Conservation (phyloP, 2,329 filamentous ascomycete species). For the Botrytis cinerea region DNA sequence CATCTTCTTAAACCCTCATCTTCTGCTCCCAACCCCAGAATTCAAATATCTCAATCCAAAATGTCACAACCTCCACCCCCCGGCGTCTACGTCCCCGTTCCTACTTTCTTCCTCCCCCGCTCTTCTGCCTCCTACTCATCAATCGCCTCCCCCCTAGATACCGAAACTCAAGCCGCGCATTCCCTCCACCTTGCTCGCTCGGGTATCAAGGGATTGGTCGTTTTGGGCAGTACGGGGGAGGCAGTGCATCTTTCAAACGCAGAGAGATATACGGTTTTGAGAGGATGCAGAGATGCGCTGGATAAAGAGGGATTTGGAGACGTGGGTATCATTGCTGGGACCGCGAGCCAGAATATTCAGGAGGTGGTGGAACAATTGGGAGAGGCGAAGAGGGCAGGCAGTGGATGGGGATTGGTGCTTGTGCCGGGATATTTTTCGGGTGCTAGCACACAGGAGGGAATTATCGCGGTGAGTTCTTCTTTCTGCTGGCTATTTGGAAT, state of each 20-base stretch:
- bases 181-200: conserved; percentile 59
- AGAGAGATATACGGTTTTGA: conserved; percentile 58
- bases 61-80: conserved; percentile 39
- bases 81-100: conserved; percentile 53
- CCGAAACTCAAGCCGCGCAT: conserved; percentile 54
- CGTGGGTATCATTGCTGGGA: conserved; percentile 62
- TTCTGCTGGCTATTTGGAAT: conserved; percentile 49
- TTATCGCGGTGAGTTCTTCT: conserved; percentile 47
- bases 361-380: conserved; percentile 55
- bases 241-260: conserved; percentile 59
- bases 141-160: conserved; percentile 47
- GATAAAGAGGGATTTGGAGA: conserved; percentile 57
- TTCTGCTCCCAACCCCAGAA: not conserved
- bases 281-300: conserved; percentile 54
- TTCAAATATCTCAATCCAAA: not conserved
- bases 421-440: conserved; percentile 66
- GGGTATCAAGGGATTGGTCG: conserved; percentile 61
- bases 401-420: conserved; percentile 63
- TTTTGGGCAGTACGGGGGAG: conserved; percentile 65
- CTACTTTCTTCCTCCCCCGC: conserved; percentile 58
- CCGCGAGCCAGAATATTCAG: conserved; percentile 57
- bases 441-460: conserved; percentile 57
- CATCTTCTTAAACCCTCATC: not conserved
- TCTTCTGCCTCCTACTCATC: conserved; percentile 36
- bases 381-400: conserved; percentile 56